Base-by-base conservation (phyloP, 345 rosid genomes). In the Melastoma malabathricum region DNA sequence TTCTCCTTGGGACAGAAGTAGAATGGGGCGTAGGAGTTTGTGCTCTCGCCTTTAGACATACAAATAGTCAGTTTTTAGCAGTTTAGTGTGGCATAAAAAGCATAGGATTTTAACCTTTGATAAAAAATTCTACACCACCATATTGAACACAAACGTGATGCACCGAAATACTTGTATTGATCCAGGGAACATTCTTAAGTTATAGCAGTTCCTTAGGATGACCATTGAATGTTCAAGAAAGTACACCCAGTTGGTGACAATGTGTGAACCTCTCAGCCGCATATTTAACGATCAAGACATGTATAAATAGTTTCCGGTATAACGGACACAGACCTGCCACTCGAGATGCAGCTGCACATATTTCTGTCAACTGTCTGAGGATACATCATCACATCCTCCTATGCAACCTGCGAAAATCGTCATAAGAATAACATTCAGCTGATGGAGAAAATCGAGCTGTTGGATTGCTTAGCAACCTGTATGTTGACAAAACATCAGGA, bases 331-430 rank as follows among this genome's bases (percentile, higher is more conserved):
- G 29, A 90, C 98, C 98, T 86, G 81, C 71, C 69, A 68, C 54
- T 34, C 96, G 96, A 48, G 89, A 70, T 55, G 96, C 98, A 22
- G 96, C 86, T 72, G 96, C 98, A 64, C 98, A 90, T 51, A 86
- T 84, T 60, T 86, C 93, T 62, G 65, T 80, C 65, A 90, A 61
- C 62, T 86, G 87, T 55, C 70, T 83, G 22, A 84, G 87, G 22
- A 66, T 82, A n/a, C n/a, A 34, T 74, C 83, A 62, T 90, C 98
- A 52, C 98, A 90, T 44, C 94, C 94, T 62, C 98, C 98, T 50
- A 90, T 64, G 69, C 98, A 86, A 59, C 98, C 98, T 90, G 74
- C 54, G 47, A 59, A 12, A 50, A 51, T 44, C 17, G 16, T 9
- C 16, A 54, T 14, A 31, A 34, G 1, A 18, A 25, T 50, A 50